A percentile compares a stretch with the other conserved stretches of the same genome.
phyloP scores from a whole-genome alignment of 2,329 filamentous ascomycete species.

The Diaporthe vexans region DNA sequence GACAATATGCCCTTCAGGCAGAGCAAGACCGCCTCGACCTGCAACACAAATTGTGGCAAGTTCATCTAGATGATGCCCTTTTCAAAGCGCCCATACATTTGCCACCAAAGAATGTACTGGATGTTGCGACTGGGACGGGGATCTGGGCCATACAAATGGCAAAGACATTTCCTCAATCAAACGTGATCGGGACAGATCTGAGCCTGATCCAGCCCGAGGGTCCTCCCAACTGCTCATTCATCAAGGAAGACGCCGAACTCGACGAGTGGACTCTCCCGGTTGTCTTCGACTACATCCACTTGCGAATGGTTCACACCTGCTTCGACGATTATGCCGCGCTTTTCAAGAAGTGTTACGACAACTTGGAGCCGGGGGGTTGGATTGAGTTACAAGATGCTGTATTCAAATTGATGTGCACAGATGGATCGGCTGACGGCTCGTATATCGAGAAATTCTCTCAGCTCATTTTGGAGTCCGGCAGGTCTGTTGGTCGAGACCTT shows the following conservation, averaged over 20 bases:
- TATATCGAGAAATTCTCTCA: slow-evolving; percentile 21
- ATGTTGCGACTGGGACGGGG: slow-evolving; percentile 37
- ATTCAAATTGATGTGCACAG: slow-evolving; percentile 27
- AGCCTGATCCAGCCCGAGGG: slow-evolving; percentile 35
- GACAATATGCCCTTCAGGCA: slow-evolving; percentile 1
- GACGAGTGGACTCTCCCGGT: slow-evolving; percentile 33
- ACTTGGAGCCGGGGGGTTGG: slow-evolving; percentile 54
- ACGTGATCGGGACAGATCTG: slow-evolving; percentile 38
- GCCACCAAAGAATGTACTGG: slow-evolving; percentile 29
- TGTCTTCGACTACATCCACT: slow-evolving; percentile 36
- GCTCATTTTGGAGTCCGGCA: slow-evolving; percentile 11
- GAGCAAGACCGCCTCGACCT: slow-evolving; percentile 35
- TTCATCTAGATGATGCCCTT: slow-evolving; percentile 28
- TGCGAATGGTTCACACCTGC: slow-evolving; percentile 31
- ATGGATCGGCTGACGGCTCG: slow-evolving; percentile 20
- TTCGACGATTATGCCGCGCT: slow-evolving; percentile 61
- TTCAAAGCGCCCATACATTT: slow-evolving; percentile 31
- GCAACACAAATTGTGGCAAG: slow-evolving; percentile 35
- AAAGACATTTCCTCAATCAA: slow-evolving; percentile 14
- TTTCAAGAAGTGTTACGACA: slow-evolving; percentile 64
- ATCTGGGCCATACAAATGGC: slow-evolving; percentile 39
- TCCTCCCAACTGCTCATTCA: slow-evolving; percentile 33
- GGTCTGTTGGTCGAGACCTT: slow-evolving; percentile 18
- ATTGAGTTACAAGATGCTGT: slow-evolving; percentile 52
- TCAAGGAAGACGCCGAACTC: slow-evolving; percentile 36